Conservation (phyloP, 2,329 filamentous ascomycete genomes). For the Lasiodiplodia hormozganensis region DNA sequence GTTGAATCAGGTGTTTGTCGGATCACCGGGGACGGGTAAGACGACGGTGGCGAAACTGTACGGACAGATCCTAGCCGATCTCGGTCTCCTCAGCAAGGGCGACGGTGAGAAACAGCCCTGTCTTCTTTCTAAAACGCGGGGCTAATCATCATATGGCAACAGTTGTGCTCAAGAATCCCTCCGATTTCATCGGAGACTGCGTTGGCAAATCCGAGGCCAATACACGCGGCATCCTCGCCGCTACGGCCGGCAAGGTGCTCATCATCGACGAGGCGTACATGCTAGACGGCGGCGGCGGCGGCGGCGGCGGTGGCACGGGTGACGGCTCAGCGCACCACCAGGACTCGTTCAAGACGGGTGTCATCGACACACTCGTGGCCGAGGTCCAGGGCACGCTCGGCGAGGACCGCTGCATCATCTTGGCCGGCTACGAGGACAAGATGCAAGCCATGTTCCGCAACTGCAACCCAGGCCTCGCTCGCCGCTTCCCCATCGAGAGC, state of each 20-base stretch:
- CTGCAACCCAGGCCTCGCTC: conserved; percentile 71
- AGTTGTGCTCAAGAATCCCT: conserved; percentile 74
- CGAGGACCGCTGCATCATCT: conserved; percentile 74
- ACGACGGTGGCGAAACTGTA: conserved; percentile 50
- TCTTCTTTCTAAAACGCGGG: too few relatives aligned
- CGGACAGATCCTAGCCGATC: conserved; percentile 69
- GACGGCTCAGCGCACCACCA: conserved; percentile 33
- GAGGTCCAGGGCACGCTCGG: conserved; percentile 73
- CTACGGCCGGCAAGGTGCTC: conserved; percentile 73
- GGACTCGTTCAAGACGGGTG: conserved; percentile 65
- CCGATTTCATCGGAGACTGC: conserved; percentile 71
- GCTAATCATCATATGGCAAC: neutral
- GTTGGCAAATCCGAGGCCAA: conserved; percentile 73
- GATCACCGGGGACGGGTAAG: neutral
- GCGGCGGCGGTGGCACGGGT: conserved; percentile 13
- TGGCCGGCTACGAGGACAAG: conserved; percentile 73
- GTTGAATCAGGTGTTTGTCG: conserved; percentile 72
- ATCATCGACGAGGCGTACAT: conserved; percentile 83
- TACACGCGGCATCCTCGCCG: conserved; percentile 73
- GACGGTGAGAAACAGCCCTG: conserved; percentile 59
- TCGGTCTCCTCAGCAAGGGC: conserved; percentile 71
- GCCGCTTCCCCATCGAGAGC: conserved; percentile 68
- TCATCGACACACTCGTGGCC: conserved; percentile 76
- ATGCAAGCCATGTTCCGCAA: conserved; percentile 76
- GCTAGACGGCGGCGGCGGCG: conserved; percentile 54